phyloP scores from a whole-genome alignment of 305 asterid species.

The Fraxinus platypoda region DNA sequence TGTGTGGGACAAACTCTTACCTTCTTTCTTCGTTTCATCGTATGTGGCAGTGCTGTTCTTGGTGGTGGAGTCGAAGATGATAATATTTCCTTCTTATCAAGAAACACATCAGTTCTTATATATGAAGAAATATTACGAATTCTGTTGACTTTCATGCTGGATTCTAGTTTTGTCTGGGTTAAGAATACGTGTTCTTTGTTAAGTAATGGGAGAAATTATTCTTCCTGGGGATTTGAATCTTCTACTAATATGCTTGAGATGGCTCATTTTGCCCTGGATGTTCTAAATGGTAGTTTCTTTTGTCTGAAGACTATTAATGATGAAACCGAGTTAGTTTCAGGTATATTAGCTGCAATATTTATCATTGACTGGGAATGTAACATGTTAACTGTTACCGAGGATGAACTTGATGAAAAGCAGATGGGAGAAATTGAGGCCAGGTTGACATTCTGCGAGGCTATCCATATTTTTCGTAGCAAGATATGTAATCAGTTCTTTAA shows the following conservation, averaged over 20 bases:
- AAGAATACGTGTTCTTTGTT: conserved; percentile 54
- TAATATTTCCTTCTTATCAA: conserved; percentile 53
- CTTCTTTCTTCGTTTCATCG: conserved; percentile 21
- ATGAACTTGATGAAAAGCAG: conserved; percentile 45
- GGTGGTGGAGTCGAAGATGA: conserved; percentile 76
- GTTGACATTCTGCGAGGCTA: conserved; percentile 58
- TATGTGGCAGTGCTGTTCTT: conserved; percentile 76
- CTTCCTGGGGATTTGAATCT: conserved; percentile 38
- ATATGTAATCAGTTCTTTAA: conserved; percentile 46
- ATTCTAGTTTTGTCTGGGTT: conserved; percentile 80
- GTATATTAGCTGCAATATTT: conserved; percentile 61
- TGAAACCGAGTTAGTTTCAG: conserved; percentile 61
- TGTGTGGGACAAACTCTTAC: conserved; percentile 19
- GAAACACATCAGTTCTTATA: conserved; percentile 43
- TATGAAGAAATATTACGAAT: conserved; percentile 59
- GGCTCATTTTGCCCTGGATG: conserved; percentile 70
- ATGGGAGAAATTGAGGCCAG: conserved; percentile 45
- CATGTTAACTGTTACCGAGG: conserved; percentile 43
- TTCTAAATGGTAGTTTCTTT: conserved; percentile 72
- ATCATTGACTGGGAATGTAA: conserved; percentile 82
- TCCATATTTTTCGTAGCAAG: conserved; percentile 50
- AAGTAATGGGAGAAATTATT: conserved; percentile 35
- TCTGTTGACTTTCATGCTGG: conserved; percentile 56
- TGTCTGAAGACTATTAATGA: conserved; percentile 48
- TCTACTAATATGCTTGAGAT: conserved; percentile 49